Evolutionary conservation across 1,139 yeast species (phyloP), one percentile per base, ranked within the genome.

Genomic region (Suhomyces bokatorum): DNA sequence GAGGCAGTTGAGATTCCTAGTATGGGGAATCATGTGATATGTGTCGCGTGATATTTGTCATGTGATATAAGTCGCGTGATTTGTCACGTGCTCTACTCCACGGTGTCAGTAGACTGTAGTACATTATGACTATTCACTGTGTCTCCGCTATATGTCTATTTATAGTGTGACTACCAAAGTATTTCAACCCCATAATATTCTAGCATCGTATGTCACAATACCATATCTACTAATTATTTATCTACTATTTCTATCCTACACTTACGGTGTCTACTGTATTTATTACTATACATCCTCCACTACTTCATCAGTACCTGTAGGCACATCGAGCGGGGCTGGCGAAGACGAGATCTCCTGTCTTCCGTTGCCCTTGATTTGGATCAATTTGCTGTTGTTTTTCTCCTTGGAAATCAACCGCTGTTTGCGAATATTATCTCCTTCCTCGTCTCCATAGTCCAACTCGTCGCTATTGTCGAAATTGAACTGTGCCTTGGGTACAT

Each of bases 391-490:
- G 37, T 46, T 52, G 35, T 60, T 55, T 12, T 58, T 55, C 35
- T 62, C 64, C 48, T 62, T 66, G 10, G 72, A 65, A 4, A 69
- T 63, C 37, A 69, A 54, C 32, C 74, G 42, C 44, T 69, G 75
- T 44, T 69, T 69, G 40, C 73, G 57, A 39, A 52, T 61, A 47
- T 66, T 66, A 38, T 54, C 58, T 39, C 57, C 49, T 42, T 56
- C 58, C 8, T 51, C 56, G 12, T 54, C 54, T 11, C 47, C 57
- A 28, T 49, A 50, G 24, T 58, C 57, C n/a, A 47, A 30, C 28
- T 50, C 54, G 20, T 50, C 56, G 20, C 48, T 49, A 16, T 53
- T 52, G 11, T 55, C 60, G 12, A 55, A 42, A n/a, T 54, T 49
- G 40, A 54, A 54, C 32, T 51, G 52, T 9, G 55, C 50, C 16